Conservation (phyloP, 768 basidiomycete species). For the Boletellus sp. region DNA sequence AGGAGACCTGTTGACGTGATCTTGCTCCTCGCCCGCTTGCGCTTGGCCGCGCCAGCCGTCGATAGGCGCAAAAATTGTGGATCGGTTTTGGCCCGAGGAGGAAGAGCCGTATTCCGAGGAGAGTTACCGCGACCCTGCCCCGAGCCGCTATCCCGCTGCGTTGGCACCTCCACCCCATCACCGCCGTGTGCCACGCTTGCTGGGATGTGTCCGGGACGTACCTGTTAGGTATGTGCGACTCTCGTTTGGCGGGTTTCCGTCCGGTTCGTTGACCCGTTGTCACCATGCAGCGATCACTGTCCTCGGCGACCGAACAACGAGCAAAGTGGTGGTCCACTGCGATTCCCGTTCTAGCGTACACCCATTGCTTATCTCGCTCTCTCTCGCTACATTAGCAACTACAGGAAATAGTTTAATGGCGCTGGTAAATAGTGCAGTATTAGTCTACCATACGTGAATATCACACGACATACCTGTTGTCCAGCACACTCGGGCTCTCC, state of each 20-base stretch:
- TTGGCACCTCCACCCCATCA: conserved; percentile 30
- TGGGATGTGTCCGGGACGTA: conserved; percentile 5
- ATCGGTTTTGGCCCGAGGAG: conserved; percentile 32
- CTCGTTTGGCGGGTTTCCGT: background rate
- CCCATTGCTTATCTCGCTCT: background rate
- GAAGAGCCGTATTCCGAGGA: conserved; percentile 20
- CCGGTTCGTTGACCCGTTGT: background rate
- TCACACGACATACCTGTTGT: conserved; percentile 9
- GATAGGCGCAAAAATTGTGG: conserved; percentile 28
- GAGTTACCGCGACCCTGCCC: conserved; percentile 7
- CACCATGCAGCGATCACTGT: conserved; percentile 15
- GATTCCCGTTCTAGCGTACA: conserved; percentile 28
- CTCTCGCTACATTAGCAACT: conserved; percentile 5
- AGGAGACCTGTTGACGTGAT: conserved; percentile 7
- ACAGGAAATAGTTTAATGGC: conserved; percentile 16
- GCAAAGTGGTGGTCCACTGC: conserved; percentile 15
- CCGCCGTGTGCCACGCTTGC: conserved; percentile 22
- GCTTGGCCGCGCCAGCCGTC: conserved; percentile 16
- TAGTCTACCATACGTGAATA: conserved; percentile 15
- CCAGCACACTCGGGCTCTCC: background rate
- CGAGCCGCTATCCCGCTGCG: conserved; percentile 13
- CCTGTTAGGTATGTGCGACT: conserved; percentile 13
- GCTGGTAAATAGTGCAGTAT: conserved; percentile 11
- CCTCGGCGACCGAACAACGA: conserved; percentile 14
- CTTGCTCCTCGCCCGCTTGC: conserved; percentile 1